phyloP scores from a whole-genome alignment of 2,329 filamentous ascomycete species.

The Aureobasidium sp. region DNA sequence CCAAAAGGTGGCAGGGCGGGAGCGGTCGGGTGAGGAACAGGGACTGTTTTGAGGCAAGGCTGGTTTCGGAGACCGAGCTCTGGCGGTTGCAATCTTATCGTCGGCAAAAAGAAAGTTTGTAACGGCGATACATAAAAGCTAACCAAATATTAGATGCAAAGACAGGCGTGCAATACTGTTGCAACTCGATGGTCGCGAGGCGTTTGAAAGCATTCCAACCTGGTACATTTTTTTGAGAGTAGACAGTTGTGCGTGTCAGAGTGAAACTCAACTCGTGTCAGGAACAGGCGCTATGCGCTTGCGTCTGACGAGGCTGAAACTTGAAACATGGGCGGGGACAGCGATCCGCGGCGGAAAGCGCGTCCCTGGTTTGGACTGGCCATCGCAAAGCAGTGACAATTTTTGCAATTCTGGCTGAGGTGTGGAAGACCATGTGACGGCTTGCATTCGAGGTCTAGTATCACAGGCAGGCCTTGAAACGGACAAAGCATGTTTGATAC shows the following conservation, averaged over 20 bases:
- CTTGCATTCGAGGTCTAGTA: not conserved
- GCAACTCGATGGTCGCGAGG: not conserved
- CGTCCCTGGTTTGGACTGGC: not conserved
- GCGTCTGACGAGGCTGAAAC: slow-evolving; percentile 2
- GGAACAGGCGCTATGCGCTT: not conserved
- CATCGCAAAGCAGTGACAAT: not conserved
- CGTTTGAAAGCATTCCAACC: not conserved
- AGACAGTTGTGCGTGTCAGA: not conserved
- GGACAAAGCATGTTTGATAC: not conserved
- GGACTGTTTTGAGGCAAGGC: not conserved
- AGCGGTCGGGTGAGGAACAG: not conserved
- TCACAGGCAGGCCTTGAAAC: slow-evolving; percentile 5
- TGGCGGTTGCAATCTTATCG: slow-evolving; percentile 12
- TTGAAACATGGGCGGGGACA: not conserved
- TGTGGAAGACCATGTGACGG: slow-evolving; percentile 2
- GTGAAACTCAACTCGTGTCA: not conserved
- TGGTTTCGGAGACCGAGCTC: slow-evolving; percentile 5
- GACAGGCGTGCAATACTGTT: not conserved
- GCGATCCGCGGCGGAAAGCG: not conserved
- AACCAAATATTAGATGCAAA: not conserved
- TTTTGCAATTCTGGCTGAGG: not conserved
- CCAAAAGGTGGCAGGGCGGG: not conserved
- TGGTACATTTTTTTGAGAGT: not conserved
- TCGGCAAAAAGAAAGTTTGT: slow-evolving; percentile 3
- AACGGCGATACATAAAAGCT: not conserved